Conservation (phyloP, 2,329 filamentous ascomycete species). For the Delphinella strobiligena region DNA sequence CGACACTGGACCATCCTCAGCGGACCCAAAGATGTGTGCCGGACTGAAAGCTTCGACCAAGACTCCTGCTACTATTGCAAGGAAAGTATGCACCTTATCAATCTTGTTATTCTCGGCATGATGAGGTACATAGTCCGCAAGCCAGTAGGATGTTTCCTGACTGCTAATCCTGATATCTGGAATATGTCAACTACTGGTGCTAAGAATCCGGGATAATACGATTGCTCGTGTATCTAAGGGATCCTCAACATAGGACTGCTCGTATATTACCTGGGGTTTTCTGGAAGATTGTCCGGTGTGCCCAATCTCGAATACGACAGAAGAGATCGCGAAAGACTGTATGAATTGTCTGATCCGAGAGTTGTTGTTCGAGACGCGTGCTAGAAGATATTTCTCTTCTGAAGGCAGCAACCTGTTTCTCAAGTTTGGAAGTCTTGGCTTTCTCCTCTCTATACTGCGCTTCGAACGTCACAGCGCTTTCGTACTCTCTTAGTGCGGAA, state of each 20-base stretch:
- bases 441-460: too few species aligned
- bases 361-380: neutral
- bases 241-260: too few species aligned
- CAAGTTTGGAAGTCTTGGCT: neutral
- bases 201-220: neutral
- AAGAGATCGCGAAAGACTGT: neutral
- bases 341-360: neutral
- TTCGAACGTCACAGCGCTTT: too few species aligned
- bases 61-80: too few species aligned
- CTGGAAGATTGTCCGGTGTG: neutral
- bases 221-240: neutral
- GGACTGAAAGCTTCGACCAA: neutral
- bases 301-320: neutral
- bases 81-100: too few species aligned
- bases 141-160: neutral
- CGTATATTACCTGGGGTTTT: neutral
- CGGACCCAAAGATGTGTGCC: neutral
- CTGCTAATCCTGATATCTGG: neutral
- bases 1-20: neutral
- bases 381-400: neutral
- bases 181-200: too few species aligned
- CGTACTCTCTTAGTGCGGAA: too few species aligned
- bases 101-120: neutral
- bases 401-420: neutral
- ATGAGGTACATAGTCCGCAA: neutral